Evolutionary conservation across 352 stramenopile species (phyloP).

Genomic region (Thraustochytrium striatum): DNA sequence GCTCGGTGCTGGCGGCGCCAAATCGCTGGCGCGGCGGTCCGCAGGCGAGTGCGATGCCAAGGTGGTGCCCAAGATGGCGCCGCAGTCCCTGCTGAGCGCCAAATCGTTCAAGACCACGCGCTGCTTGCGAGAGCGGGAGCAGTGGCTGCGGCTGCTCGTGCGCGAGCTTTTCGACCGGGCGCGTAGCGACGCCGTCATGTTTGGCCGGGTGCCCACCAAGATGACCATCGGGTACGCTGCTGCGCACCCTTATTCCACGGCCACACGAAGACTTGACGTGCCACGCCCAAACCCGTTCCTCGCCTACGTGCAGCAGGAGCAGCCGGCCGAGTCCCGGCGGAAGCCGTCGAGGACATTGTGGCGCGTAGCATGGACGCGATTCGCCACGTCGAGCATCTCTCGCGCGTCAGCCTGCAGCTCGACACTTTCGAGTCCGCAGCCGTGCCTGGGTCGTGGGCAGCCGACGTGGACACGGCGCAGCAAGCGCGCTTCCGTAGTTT

Average conservation of each 20-base stretch:
- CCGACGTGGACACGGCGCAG: slow-evolving; percentile 10
- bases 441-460: slow-evolving; percentile 23
- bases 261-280: background rate
- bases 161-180: slow-evolving; percentile 26
- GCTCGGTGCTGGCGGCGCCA: background rate
- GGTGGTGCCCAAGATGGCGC: slow-evolving; percentile 29
- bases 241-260: background rate
- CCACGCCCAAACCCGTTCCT: slow-evolving; percentile 22
- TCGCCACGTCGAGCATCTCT: background rate
- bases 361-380: background rate
- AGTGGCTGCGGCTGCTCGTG: slow-evolving; percentile 24
- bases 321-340: background rate
- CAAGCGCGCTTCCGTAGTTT: slow-evolving; percentile 16
- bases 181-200: slow-evolving; percentile 35
- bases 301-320: background rate
- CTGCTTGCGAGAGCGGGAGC: background rate
- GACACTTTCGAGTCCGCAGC: slow-evolving; percentile 25
- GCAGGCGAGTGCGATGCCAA: background rate
- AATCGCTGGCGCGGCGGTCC: background rate
- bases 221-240: slow-evolving; percentile 6
- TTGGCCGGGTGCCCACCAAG: slow-evolving; percentile 29
- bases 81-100: slow-evolving; percentile 33
- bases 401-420: background rate
- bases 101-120: slow-evolving; percentile 4
- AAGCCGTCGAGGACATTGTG: background rate